phyloP scores from a whole-genome alignment of 129 eudicot genomes.

The Flaveria linearis region DNA sequence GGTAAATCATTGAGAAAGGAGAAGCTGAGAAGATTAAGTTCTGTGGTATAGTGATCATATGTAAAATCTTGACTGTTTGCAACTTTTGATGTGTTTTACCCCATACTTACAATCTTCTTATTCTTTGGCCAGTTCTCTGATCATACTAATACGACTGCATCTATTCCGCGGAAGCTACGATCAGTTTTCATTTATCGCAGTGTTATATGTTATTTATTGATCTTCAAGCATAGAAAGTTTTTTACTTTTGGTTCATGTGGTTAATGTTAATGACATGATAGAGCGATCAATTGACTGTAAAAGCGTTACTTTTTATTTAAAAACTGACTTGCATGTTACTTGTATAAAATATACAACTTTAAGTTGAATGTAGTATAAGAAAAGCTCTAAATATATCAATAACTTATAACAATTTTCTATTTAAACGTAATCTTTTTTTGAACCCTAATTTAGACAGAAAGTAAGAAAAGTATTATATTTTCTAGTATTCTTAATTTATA shows the following conservation, averaged over 20 bases:
- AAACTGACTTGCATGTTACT: not conserved
- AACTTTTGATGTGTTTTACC: too few relatives aligned
- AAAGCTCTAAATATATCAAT: not conserved
- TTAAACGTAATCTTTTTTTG: too few relatives aligned
- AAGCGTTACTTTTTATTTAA: not conserved
- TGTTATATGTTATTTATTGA: not conserved
- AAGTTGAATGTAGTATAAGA: not conserved
- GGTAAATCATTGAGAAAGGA: conserved; percentile 28
- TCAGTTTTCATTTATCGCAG: conserved; percentile 39
- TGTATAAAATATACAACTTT: too few relatives aligned
- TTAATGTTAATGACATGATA: not conserved
- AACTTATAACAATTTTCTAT: not conserved
- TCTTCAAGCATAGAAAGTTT: not conserved
- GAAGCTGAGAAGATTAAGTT: conserved; percentile 44
- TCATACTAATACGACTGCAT: conserved; percentile 38
- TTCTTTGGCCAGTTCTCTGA: conserved; percentile 42
- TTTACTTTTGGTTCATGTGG: not conserved
- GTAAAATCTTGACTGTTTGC: not conserved
- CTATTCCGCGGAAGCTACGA: conserved; percentile 63
- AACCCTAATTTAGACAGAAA: too few relatives aligned
- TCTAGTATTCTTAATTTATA: too few relatives aligned
- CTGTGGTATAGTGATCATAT: not conserved
- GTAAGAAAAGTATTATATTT: too few relatives aligned
- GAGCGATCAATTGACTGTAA: not conserved
- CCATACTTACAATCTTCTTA: not conserved